A percentile compares a stretch with the other conserved stretches of the same genome.
Conservation (phyloP, 176 grass and related monocot species). For the Phyllostachys edulis region DNA sequence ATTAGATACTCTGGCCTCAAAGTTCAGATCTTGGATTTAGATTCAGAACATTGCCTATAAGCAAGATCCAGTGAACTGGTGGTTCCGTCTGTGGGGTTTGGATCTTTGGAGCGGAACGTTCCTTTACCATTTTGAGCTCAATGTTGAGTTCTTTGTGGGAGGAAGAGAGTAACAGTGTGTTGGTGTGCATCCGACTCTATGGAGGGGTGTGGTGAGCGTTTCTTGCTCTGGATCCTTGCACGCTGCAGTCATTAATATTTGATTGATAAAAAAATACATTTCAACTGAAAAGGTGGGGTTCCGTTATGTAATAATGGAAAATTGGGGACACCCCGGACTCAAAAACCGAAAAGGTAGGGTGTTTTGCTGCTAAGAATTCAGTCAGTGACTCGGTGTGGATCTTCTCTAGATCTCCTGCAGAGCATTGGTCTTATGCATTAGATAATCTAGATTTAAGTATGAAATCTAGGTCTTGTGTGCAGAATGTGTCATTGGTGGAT, state of each 20-base stretch:
- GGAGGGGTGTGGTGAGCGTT: not conserved
- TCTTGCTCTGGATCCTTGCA: slow-evolving; percentile 24
- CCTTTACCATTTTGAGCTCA: not conserved
- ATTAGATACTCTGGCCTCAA: not conserved
- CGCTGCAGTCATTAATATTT: not conserved
- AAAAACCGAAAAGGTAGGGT: not conserved
- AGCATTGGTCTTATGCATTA: not conserved
- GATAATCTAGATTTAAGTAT: slow-evolving; percentile 6
- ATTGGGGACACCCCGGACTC: no score
- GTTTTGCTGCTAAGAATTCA: not conserved
- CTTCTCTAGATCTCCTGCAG: not conserved
- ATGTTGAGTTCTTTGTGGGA: not conserved
- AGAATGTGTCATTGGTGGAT: not conserved
- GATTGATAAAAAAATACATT: not conserved
- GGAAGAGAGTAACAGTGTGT: not conserved
- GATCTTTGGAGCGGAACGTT: slow-evolving; percentile 15
- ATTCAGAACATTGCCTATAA: slow-evolving; percentile 10
- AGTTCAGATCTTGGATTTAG: slow-evolving; percentile 10
- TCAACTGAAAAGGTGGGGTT: not conserved
- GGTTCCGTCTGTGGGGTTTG: slow-evolving; percentile 13
- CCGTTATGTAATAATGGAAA: no score
- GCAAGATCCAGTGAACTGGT: slow-evolving; percentile 11
- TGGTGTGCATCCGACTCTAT: not conserved
- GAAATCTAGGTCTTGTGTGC: not conserved
- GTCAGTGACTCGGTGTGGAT: not conserved